Evolutionary conservation across 192 early-diverging fungal genomes (phyloP).

Genomic region (Rhizoclosmatium sp.): DNA sequence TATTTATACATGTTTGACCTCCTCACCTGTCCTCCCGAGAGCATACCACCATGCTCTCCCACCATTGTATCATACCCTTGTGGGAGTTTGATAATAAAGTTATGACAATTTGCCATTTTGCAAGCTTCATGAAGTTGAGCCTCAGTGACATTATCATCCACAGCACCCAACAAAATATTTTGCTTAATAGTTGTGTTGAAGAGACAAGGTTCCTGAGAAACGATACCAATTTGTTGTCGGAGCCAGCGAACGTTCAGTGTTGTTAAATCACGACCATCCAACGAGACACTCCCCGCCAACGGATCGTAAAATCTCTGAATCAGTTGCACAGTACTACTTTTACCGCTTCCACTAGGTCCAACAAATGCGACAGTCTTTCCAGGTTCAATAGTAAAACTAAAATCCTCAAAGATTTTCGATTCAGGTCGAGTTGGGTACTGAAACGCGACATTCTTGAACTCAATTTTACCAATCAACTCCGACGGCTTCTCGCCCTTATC

Average conservation of each 20-base stretch:
- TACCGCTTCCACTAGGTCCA: slow-evolving; percentile 81
- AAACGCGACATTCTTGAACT: slow-evolving; percentile 57
- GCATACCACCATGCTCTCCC: slow-evolving; percentile 74
- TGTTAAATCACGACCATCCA: slow-evolving; percentile 83
- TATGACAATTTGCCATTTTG: slow-evolving; percentile 75
- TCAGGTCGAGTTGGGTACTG: slow-evolving; percentile 69
- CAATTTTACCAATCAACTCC: slow-evolving; percentile 49
- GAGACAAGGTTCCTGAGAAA: slow-evolving; percentile 91
- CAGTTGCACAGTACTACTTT: slow-evolving; percentile 73
- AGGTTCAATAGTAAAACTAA: slow-evolving; percentile 62
- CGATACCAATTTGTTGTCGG: slow-evolving; percentile 87
- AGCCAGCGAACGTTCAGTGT: slow-evolving; percentile 84
- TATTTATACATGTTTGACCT: too few species aligned
- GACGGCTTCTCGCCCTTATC: slow-evolving; percentile 43
- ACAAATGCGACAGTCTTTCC: slow-evolving; percentile 87
- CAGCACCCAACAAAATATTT: slow-evolving; percentile 74
- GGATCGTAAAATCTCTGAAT: slow-evolving; percentile 59
- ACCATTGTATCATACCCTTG: slow-evolving; percentile 85
- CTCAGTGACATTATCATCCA: slow-evolving; percentile 65
- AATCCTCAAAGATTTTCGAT: slow-evolving; percentile 67
- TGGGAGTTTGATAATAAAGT: slow-evolving; percentile 74
- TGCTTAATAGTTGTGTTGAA: slow-evolving; percentile 78
- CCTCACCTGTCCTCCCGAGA: slow-evolving; percentile 79
- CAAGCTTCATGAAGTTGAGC: slow-evolving; percentile 59
- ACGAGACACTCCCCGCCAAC: slow-evolving; percentile 60